Conservation (phyloP, 805 yeast species). For the Teunomyces atbi region DNA sequence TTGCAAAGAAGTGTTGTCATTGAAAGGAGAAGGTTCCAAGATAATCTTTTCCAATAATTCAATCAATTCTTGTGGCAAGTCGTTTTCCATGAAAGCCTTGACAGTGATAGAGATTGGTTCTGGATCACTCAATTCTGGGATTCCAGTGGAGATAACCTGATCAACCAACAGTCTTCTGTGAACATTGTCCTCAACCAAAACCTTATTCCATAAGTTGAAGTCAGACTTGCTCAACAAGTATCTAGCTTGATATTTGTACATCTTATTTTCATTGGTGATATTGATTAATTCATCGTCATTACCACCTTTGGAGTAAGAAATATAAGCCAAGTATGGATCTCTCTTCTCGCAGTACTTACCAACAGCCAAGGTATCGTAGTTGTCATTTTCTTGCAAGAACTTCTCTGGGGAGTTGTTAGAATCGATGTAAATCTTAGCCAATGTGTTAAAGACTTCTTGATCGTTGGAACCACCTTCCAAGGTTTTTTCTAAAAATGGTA, state of each 20-base stretch:
- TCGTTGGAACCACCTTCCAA: constrained; percentile 82
- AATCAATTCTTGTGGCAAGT: constrained; percentile 86
- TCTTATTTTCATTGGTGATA: constrained; percentile 94
- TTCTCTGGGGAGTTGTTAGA: constrained; percentile 97
- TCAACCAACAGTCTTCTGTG: constrained; percentile 92
- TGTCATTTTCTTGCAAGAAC: constrained; percentile 85
- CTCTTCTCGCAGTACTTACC: constrained; percentile 99
- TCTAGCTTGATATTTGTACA: constrained; percentile 99
- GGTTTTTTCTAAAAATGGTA: constrained; percentile 91
- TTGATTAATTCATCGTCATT: constrained; percentile 86
- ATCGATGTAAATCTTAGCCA: constrained; percentile 97
- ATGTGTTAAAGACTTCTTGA: constrained; percentile 87
- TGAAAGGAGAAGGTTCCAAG: constrained; percentile 95
- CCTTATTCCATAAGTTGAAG: constrained; percentile 74
- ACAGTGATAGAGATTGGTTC: constrained; percentile 93
- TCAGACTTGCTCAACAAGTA: constrained; percentile 90
- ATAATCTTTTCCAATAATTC: constrained; percentile 95
- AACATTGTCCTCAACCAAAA: constrained; percentile 68
- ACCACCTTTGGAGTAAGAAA: constrained; percentile 93
- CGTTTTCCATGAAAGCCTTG: constrained; percentile 94
- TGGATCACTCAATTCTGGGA: constrained; percentile 89
- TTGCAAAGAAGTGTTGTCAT: constrained; percentile 91
- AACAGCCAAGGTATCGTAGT: constrained; percentile 89
- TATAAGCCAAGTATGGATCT: constrained; percentile 97
- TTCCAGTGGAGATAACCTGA: constrained; percentile 93